Evolutionary conservation across 2,329 filamentous ascomycete genomes (phyloP), one percentile per base, ranked within the genome.

Genomic region (Monosporascus sp.): DNA sequence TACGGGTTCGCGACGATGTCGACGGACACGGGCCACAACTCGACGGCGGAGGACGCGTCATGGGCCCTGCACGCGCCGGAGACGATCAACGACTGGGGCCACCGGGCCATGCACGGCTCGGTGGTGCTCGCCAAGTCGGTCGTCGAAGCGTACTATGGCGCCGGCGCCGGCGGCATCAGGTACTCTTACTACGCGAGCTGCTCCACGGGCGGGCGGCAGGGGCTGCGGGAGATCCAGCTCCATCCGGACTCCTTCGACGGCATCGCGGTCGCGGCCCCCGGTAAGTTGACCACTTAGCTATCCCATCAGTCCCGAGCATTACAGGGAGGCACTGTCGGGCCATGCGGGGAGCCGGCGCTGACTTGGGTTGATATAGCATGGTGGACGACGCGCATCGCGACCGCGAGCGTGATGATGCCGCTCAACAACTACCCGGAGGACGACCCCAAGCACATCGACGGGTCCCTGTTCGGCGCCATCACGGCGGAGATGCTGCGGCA

Each of bases 181-280:
- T 75, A 75, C 60, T 75, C 71, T 8, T 80, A 80, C 60, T 80
- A 76, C 58, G 62, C 72, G 9, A 79, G 79, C 17, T 82, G 79
- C 60, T 79, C 76, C 0, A 79, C 77, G 3, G 78, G 80, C 24
- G 80, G 80, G 2, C 69, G 78, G 2, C 78, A 82, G 64, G 79
- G 79, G 17, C 64, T 80, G 17, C 76, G 77, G 49, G 65, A 74
- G 15, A 73, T 74, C 0, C 67, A 67, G 18, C 69, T 71, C 14
- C 67, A 71, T 2, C 65, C 73, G 2, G 66, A 72, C 47, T 72
- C 75, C 59, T 72, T 80, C 49, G 76, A 80, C 53, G 78, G 77
- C n/a, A 72, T 78, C 22, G n/a, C 58, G 79, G 74, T 75, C 14
- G 75, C 74, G 5, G 60, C 50, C 45, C 61, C 67, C 3, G 43